Conservation (phyloP, 148 eudicot genomes). For the Nepenthes mirabilis region DNA sequence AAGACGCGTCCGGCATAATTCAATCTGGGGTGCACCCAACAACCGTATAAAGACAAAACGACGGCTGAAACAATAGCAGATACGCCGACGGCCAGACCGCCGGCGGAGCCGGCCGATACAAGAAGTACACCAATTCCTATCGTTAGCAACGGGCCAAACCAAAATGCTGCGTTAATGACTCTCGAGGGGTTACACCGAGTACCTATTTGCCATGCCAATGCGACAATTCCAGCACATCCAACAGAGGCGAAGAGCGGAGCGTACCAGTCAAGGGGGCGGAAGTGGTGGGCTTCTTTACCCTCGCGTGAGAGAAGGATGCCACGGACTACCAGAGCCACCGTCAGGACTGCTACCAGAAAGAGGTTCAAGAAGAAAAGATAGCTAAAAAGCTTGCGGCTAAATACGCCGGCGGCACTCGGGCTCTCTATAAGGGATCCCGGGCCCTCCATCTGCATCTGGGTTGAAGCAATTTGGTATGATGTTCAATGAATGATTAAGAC, state of each 20-base stretch:
- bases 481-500: no score
- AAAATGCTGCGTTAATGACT: conserved; percentile 28
- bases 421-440: no score
- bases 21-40: conserved; percentile 47
- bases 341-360: conserved; percentile 14
- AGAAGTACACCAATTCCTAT: conserved; percentile 38
- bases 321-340: conserved; percentile 15
- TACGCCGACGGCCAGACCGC: conserved; percentile 28
- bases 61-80: conserved; percentile 24
- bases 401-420: no score
- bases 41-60: conserved; percentile 36
- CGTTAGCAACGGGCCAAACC: conserved; percentile 46
- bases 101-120: conserved; percentile 22
- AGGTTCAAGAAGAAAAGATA: conserved; percentile 22
- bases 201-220: conserved; percentile 21
- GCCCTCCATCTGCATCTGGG: no score
- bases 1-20: conserved; percentile 24
- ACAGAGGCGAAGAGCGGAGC: conserved; percentile 28
- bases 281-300: conserved; percentile 5
- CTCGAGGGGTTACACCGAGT: conserved; percentile 12
- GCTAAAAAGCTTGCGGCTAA: no score
- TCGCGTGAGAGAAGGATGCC: conserved; percentile 18
- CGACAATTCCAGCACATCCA: conserved; percentile 19
- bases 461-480: no score
- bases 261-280: conserved; percentile 32